Conservation (phyloP, 495 filamentous ascomycete species). For the Hyaloscypha finlandica region DNA sequence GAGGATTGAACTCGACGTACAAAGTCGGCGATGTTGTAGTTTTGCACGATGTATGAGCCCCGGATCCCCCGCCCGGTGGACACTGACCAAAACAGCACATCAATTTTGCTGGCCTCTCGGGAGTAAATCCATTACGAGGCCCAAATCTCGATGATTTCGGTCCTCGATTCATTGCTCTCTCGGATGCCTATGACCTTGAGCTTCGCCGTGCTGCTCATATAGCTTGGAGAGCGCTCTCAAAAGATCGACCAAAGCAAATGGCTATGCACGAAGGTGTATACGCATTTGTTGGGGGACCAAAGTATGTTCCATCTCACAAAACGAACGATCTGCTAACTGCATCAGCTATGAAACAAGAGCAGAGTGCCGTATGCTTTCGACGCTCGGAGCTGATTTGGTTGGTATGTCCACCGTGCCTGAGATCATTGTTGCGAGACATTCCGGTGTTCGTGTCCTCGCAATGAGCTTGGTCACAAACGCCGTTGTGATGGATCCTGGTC, state of each 20-base stretch:
- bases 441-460: conserved; percentile 67
- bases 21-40: conserved; percentile 72
- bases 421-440: conserved; percentile 72
- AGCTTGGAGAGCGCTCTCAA: conserved; percentile 55
- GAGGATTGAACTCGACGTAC: conserved; percentile 69
- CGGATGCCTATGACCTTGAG: conserved; percentile 75
- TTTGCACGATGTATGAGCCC: conserved; percentile 62
- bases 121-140: conserved; percentile 70
- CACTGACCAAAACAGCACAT: conserved; percentile 57
- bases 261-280: conserved; percentile 73
- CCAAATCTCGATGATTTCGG: conserved; percentile 70
- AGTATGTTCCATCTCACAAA: conserved; percentile 39
- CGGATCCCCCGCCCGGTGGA: neutral
- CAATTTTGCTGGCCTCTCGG: conserved; percentile 71
- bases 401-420: conserved; percentile 83
- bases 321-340: conserved; percentile 9
- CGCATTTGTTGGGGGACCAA: conserved; percentile 72
- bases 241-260: conserved; percentile 28
- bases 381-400: conserved; percentile 70
- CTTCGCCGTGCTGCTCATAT: conserved; percentile 62
- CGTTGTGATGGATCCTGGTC: conserved; percentile 63
- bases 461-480: conserved; percentile 79
- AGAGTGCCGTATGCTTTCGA: conserved; percentile 71
- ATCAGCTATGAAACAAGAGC: conserved; percentile 73
- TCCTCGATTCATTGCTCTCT: conserved; percentile 69